Conservation (phyloP, 2,329 filamentous ascomycete genomes). For the Fusarium floridanum region DNA sequence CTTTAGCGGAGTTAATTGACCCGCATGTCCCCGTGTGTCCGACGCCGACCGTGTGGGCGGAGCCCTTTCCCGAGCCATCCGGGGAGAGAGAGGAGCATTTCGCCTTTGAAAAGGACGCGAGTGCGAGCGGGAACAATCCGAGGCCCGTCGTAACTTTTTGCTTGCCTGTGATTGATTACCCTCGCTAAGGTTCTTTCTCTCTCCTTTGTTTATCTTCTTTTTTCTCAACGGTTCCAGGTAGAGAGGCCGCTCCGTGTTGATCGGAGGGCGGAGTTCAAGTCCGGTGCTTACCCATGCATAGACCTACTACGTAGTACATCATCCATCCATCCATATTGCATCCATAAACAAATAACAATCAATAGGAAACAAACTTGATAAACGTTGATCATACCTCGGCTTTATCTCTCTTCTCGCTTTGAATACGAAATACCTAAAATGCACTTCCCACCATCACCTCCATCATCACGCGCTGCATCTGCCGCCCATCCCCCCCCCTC, state of each 20-base stretch:
- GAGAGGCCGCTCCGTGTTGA: neutral
- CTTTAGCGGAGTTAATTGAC: conserved; percentile 30
- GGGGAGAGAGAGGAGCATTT: neutral
- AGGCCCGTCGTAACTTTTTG: neutral
- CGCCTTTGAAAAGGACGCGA: neutral
- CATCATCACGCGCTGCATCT: neutral
- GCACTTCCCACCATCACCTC: neutral
- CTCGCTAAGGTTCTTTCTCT: neutral
- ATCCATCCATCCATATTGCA: neutral
- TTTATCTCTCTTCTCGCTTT: neutral
- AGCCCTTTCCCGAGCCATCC: conserved; percentile 9
- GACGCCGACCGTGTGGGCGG: neutral
- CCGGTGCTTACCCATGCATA: neutral
- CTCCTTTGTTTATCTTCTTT: neutral
- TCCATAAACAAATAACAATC: neutral
- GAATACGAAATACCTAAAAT: conserved; percentile 1
- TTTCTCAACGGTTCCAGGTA: neutral
- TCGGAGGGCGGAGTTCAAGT: neutral
- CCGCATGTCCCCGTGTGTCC: neutral
- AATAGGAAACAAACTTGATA: neutral
- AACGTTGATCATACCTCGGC: neutral
- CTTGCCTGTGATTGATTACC: neutral
- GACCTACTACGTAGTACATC: neutral
- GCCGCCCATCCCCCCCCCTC: conserved; percentile 3
- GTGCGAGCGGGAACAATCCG: neutral